A percentile compares a stretch with the other conserved stretches of the same genome.
These are phyloP conservation scores for Fusarium sp. DNA, from an alignment of 2,329 filamentous ascomycete species.

Conservation along the genomic window DNA sequence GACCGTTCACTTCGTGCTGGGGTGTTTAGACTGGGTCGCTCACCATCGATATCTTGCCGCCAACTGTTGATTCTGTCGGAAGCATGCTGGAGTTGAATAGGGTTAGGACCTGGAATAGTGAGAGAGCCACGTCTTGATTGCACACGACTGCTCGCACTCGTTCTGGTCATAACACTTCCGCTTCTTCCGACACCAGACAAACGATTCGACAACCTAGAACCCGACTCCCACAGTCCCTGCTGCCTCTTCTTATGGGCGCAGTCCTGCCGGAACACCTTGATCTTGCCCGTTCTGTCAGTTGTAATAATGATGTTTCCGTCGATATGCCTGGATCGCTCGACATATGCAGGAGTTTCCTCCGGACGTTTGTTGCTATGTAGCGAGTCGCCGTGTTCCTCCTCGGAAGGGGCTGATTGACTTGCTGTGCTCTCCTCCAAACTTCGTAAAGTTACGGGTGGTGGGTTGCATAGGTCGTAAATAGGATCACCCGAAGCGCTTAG, in stretches of 20 bases:
- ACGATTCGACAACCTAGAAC: constrained; percentile 79
- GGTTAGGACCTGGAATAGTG: constrained; percentile 47
- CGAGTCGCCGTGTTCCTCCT: constrained; percentile 51
- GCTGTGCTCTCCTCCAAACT: constrained; percentile 72
- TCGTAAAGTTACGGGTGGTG: constrained; percentile 85
- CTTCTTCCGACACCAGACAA: constrained; percentile 69
- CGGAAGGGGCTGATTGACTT: constrained; percentile 56
- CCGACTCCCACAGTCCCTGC: constrained; percentile 80
- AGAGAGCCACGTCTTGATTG: constrained; percentile 68
- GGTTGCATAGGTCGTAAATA: constrained; percentile 96
- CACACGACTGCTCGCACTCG: constrained; percentile 60
- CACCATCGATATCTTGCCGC: constrained; percentile 74
- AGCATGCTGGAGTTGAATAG: constrained; percentile 48
- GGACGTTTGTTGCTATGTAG: constrained; percentile 56
- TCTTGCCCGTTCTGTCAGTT: constrained; percentile 85
- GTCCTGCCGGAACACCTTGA: constrained; percentile 96
- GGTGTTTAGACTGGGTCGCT: constrained; percentile 54
- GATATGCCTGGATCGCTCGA: constrained; percentile 78
- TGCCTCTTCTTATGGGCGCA: constrained; percentile 85
- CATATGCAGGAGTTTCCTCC: constrained; percentile 79
- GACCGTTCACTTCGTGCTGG: constrained; percentile 64
- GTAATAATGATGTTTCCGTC: constrained; percentile 93
- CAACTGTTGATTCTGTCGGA: constrained; percentile 88
- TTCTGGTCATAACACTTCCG: constrained; percentile 66
- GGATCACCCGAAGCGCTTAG: constrained; percentile 87